These are phyloP conservation scores for Euclidium syriacum DNA, from an alignment of 345 rosid genomes.

Conservation along the genomic window DNA sequence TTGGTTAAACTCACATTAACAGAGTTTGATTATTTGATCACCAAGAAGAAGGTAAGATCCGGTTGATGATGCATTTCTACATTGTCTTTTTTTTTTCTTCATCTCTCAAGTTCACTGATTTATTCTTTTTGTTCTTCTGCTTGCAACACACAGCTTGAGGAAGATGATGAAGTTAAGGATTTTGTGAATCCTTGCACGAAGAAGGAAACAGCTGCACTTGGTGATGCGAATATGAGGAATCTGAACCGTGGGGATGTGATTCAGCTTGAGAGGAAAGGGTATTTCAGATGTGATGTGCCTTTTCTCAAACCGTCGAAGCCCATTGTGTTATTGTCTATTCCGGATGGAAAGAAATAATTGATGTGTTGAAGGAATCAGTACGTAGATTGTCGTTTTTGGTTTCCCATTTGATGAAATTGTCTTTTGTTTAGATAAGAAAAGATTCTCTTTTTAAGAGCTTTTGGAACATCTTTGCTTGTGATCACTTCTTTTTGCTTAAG, in stretches of 20 bases:
- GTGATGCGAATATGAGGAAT: conserved; percentile 87
- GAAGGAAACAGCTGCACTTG: conserved; percentile 64
- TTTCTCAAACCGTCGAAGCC: conserved; percentile 63
- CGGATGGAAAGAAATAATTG: too few species aligned
- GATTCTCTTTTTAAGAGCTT: neutral
- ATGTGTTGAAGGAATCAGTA: too few species aligned
- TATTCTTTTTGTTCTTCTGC: neutral
- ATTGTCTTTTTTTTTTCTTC: neutral
- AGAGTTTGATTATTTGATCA: conserved; percentile 60
- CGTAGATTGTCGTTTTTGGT: too few species aligned
- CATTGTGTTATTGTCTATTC: conserved; percentile 65
- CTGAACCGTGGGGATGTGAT: conserved; percentile 59
- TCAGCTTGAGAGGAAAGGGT: conserved; percentile 96
- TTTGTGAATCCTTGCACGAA: conserved; percentile 64
- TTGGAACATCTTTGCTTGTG: neutral
- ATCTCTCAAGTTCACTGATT: neutral
- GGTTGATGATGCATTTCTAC: neutral
- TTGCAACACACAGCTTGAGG: conserved; percentile 63
- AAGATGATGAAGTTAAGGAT: conserved; percentile 65
- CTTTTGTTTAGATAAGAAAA: neutral
- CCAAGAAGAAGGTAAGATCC: conserved; percentile 60
- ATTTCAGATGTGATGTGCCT: conserved; percentile 83
- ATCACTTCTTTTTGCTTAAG: neutral
- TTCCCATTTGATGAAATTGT: neutral
- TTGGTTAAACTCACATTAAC: conserved; percentile 54